Percentiles rank a stretch among this genome's conserved stretches.
phyloP scores from a whole-genome alignment of 805 yeast species.

The Starmerella roubikii region DNA sequence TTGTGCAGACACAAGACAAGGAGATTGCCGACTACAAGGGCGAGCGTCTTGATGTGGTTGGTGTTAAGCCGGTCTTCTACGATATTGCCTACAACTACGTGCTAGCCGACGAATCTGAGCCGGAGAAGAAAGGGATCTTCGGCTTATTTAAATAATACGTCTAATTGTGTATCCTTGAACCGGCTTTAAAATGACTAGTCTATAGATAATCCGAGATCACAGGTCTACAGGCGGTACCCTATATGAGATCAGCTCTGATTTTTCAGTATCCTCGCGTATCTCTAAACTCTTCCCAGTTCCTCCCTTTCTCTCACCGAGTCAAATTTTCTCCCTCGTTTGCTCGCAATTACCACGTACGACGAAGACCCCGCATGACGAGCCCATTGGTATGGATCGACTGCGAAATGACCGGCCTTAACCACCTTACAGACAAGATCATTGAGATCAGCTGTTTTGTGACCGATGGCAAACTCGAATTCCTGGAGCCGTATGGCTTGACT shows the following conservation, averaged over 20 bases:
- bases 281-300: not conserved
- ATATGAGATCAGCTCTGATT: too few species aligned
- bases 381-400: slow-evolving; percentile 88
- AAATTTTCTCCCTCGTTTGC: too few species aligned
- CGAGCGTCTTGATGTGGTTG: slow-evolving; percentile 40
- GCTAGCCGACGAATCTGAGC: not conserved
- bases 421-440: slow-evolving; percentile 59
- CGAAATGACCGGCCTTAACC: slow-evolving; percentile 94
- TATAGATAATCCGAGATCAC: too few species aligned
- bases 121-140: not conserved
- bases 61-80: slow-evolving; percentile 78
- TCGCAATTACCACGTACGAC: too few species aligned
- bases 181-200: too few species aligned
- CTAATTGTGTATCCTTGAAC: too few species aligned
- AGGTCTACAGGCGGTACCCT: too few species aligned
- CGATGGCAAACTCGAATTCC: slow-evolving; percentile 58
- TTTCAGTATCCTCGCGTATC: too few species aligned
- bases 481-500: slow-evolving; percentile 62
- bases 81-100: slow-evolving; percentile 74
- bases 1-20: slow-evolving; percentile 26
- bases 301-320: not conserved
- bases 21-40: slow-evolving; percentile 26
- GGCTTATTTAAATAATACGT: not conserved
- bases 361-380: too few species aligned
- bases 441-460: slow-evolving; percentile 88